phyloP scores from a whole-genome alignment of 2,329 filamentous ascomycete species.

The Trichophyton equinum region DNA sequence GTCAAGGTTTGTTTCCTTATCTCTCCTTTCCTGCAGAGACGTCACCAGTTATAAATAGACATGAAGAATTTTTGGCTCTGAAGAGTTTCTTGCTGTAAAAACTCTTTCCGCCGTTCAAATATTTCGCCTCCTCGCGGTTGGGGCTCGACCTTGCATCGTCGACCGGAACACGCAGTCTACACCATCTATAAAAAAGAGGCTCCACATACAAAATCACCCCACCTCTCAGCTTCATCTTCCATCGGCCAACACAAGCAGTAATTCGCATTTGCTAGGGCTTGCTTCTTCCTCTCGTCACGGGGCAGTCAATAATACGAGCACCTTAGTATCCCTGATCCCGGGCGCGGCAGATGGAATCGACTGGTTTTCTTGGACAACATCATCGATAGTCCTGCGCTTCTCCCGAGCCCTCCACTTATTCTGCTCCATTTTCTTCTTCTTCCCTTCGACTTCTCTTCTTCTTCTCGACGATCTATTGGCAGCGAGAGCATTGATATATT shows the following conservation, averaged over 20 bases:
- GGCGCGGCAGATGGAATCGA: background rate
- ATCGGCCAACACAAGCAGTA: background rate
- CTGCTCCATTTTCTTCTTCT: background rate
- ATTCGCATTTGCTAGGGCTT: background rate
- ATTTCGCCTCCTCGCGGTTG: too few relatives aligned
- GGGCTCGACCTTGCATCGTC: too few relatives aligned
- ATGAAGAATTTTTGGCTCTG: background rate
- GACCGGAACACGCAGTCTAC: too few relatives aligned
- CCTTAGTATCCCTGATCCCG: background rate
- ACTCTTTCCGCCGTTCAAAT: background rate
- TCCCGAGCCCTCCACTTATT: background rate
- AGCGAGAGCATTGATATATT: too few relatives aligned
- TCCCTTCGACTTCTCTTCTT: background rate
- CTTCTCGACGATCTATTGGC: background rate
- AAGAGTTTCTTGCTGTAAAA: background rate
- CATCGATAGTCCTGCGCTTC: background rate
- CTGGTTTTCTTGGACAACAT: constrained; percentile 2
- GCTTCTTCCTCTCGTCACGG: background rate
- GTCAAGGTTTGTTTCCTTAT: background rate
- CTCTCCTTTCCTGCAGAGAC: too few relatives aligned
- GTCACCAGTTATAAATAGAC: background rate
- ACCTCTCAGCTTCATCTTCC: background rate
- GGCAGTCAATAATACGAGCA: background rate
- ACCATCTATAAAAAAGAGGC: too few relatives aligned
- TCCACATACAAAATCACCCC: too few relatives aligned